A percentile compares a stretch with the other conserved stretches of the same genome.
These are phyloP conservation scores for Clitopilus hobsonii DNA, from an alignment of 768 basidiomycete genomes.

Conservation along the genomic window DNA sequence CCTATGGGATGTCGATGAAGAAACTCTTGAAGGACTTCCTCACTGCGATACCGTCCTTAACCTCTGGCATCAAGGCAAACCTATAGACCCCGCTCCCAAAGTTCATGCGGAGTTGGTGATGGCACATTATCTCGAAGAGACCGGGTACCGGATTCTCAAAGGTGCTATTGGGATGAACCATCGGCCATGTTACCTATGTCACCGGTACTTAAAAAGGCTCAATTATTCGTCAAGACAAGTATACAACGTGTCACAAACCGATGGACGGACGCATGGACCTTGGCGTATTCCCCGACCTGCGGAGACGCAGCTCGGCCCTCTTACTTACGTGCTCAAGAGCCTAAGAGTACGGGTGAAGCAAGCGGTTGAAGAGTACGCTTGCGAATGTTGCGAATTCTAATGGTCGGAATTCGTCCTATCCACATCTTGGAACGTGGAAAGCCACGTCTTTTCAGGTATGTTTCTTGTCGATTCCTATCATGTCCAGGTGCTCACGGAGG, in stretches of 20 bases:
- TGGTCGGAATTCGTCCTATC: no score
- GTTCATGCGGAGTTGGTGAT: constrained; percentile 13
- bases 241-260: constrained; percentile 3
- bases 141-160: constrained; percentile 5
- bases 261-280: constrained; percentile 9
- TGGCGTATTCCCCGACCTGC: constrained; percentile 11
- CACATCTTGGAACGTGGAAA: no score
- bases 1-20: constrained; percentile 6
- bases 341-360: constrained; percentile 8
- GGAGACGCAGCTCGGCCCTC: not conserved
- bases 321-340: constrained; percentile 2
- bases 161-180: constrained; percentile 10
- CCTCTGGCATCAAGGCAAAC: constrained; percentile 10
- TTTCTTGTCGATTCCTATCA: no score
- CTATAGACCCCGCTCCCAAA: constrained; percentile 6
- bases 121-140: constrained; percentile 11
- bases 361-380: constrained; percentile 14
- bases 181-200: constrained; percentile 13
- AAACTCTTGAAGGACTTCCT: constrained; percentile 6
- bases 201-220: constrained; percentile 9
- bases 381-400: constrained; percentile 5
- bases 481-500: no score
- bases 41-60: constrained; percentile 3
- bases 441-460: not conserved
- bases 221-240: not conserved